A percentile compares a stretch with the other conserved stretches of the same genome.
phyloP scores from a whole-genome alignment of 768 basidiomycete genomes.

The Russula foetens region DNA sequence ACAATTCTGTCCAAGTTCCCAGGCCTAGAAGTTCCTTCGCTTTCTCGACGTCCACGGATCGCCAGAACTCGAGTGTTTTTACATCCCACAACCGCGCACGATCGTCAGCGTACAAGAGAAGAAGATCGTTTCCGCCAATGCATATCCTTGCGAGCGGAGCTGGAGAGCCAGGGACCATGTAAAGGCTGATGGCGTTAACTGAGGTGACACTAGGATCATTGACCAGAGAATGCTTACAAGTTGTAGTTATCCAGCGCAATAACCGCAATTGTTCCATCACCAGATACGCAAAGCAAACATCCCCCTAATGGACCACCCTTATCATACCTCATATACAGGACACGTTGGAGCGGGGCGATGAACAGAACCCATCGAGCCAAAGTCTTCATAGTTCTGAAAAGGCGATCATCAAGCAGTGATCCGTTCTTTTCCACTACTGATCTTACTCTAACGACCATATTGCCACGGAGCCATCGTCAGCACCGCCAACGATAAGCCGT shows the following conservation, averaged over 20 bases:
- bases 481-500: conserved; percentile 61
- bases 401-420: not conserved
- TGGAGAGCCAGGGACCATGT: conserved; percentile 75
- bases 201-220: not conserved
- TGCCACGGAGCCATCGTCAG: conserved; percentile 68
- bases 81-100: conserved; percentile 85
- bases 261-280: conserved; percentile 79
- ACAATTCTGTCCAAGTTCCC: conserved; percentile 75
- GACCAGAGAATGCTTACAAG: conserved; percentile 45
- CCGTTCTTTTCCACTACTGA: not conserved
- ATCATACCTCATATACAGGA: conserved; percentile 48
- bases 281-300: conserved; percentile 62
- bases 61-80: conserved; percentile 72
- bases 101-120: conserved; percentile 68
- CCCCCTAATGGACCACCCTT: conserved; percentile 51
- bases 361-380: conserved; percentile 71
- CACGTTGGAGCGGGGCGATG: conserved; percentile 49
- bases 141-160: conserved; percentile 56
- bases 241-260: conserved; percentile 67
- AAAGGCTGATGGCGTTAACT: conserved; percentile 41
- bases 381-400: conserved; percentile 49
- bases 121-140: conserved; percentile 56
- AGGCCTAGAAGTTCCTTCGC: conserved; percentile 65
- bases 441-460: conserved; percentile 64
- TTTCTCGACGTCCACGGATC: conserved; percentile 71